Conservation (phyloP, 140 eudicot genomes). For the Senecio squalidus region DNA sequence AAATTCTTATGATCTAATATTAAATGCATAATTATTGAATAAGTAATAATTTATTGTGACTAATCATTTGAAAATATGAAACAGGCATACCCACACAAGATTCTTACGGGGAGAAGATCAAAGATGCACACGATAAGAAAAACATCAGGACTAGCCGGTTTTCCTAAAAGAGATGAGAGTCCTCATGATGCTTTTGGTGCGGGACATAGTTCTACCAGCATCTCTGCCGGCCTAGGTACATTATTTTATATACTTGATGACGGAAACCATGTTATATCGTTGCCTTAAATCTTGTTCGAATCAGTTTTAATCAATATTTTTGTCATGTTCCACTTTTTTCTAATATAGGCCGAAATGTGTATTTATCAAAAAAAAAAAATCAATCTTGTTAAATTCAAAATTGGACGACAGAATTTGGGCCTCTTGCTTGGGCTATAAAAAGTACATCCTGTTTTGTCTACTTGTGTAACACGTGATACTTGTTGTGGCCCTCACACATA, state of each 20-base stretch:
- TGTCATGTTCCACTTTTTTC: too few relatives aligned
- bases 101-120: conserved; percentile 86
- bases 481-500: neutral
- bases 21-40: too few relatives aligned
- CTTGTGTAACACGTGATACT: too few relatives aligned
- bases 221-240: conserved; percentile 96
- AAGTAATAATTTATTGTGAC: too few relatives aligned
- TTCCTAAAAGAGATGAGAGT: conserved; percentile 94
- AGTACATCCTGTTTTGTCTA: neutral
- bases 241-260: too few relatives aligned
- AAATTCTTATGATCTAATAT: too few relatives aligned
- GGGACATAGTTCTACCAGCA: conserved; percentile 96
- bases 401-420: neutral
- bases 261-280: too few relatives aligned
- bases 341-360: too few relatives aligned
- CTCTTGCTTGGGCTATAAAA: neutral
- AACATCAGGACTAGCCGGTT: conserved; percentile 87
- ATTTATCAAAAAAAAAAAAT: too few relatives aligned
- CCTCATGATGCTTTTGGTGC: conserved; percentile 86
- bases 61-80: too few relatives aligned
- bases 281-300: too few relatives aligned
- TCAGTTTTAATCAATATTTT: neutral
- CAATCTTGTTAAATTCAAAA: neutral
- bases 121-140: conserved; percentile 83
- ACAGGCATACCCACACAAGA: conserved; percentile 93